A percentile compares a stretch with the other conserved stretches of the same genome.
Conservation (phyloP, 2,329 filamentous ascomycete species). For the Dendryphion nanum region DNA sequence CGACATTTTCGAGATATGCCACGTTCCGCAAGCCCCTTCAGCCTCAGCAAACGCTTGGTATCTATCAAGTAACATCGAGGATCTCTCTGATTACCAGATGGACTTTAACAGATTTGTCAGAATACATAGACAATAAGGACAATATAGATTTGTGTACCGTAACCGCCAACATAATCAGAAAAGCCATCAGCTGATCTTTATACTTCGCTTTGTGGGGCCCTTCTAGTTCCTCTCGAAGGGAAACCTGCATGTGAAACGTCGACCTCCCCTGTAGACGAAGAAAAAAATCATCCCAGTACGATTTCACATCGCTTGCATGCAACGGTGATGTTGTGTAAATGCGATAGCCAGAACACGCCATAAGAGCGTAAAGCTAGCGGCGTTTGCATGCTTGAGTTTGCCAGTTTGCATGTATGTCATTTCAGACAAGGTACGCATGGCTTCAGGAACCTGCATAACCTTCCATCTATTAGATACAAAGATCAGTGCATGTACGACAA, state of each 20-base stretch:
- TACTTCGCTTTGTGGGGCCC: conserved; percentile 42
- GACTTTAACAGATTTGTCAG: conserved; percentile 1
- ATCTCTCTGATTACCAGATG: conserved; percentile 28
- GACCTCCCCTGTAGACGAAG: conserved; percentile 9
- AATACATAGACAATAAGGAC: conserved; percentile 27
- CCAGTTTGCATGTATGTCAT: conserved; percentile 10
- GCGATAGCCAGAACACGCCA: conserved; percentile 12
- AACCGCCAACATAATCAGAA: conserved; percentile 43
- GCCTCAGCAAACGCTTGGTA: conserved; percentile 45
- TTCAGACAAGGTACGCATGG: conserved; percentile 13
- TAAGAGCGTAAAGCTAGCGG: conserved; percentile 11
- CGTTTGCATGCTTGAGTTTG: conserved; percentile 13
- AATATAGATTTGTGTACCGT: background rate
- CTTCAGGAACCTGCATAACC: conserved; percentile 11
- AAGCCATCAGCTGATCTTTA: conserved; percentile 46
- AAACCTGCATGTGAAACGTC: conserved; percentile 32
- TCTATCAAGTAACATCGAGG: conserved; percentile 43
- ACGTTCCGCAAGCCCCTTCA: conserved; percentile 37
- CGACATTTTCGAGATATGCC: conserved; percentile 44
- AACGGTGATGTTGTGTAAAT: conserved; percentile 1
- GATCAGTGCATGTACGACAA: too few species aligned
- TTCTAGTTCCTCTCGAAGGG: conserved; percentile 36
- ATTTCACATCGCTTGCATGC: background rate
- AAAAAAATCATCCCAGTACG: background rate
- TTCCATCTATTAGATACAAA: too few species aligned